phyloP scores from a whole-genome alignment of 2,329 filamentous ascomycete genomes.

The Lasiodiplodia citricola region DNA sequence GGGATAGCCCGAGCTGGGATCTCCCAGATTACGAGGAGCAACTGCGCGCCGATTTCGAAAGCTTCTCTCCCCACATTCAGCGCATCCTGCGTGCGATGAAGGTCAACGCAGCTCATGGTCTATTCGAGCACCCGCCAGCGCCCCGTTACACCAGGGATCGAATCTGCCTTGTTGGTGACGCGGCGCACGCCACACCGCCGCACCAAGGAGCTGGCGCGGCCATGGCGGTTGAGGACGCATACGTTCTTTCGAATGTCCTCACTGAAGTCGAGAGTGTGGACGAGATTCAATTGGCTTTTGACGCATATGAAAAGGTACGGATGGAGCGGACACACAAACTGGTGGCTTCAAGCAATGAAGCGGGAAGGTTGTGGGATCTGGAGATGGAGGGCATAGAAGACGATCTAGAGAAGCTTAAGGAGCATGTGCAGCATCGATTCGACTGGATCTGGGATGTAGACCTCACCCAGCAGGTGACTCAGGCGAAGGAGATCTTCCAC shows the following conservation, averaged over 20 bases:
- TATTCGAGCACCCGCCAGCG: constrained; percentile 54
- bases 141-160: constrained; percentile 43
- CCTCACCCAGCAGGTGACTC: no score
- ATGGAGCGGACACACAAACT: no score
- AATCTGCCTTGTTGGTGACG: constrained; percentile 59
- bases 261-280: no score
- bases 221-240: constrained; percentile 61
- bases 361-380: no score
- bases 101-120: constrained; percentile 53
- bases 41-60: constrained; percentile 47
- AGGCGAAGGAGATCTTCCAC: no score
- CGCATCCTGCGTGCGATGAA: constrained; percentile 52
- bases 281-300: no score
- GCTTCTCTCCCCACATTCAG: constrained; percentile 49
- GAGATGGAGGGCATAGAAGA: no score
- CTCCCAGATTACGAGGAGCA: constrained; percentile 47
- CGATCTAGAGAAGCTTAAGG: no score
- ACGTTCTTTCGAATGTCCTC: constrained; percentile 39
- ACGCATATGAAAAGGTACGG: no score
- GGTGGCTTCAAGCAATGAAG: no score
- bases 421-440: no score
- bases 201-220: constrained; percentile 63
- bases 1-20: constrained; percentile 49
- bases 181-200: constrained; percentile 61
- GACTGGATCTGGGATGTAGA: no score